Conservation (phyloP, 108 stramenopile genomes). For the Nitzschia inconspicua region DNA sequence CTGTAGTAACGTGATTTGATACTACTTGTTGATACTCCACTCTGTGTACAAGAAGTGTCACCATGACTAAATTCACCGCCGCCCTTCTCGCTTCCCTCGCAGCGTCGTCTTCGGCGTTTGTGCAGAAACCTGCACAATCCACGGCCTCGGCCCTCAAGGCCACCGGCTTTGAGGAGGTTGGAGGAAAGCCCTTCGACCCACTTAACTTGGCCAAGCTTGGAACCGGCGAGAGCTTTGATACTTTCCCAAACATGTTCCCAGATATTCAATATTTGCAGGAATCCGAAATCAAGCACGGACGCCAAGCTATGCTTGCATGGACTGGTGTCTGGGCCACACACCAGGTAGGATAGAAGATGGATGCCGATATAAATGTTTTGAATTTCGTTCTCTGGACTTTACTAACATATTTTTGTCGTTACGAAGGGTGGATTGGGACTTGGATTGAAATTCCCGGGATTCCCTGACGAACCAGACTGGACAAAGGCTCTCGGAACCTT, state of each 20-base stretch:
- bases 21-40: too few species aligned
- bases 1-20: too few species aligned
- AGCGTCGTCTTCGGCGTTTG: constrained; percentile 50
- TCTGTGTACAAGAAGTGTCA: too few species aligned
- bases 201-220: constrained; percentile 49
- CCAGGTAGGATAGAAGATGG: constrained; percentile 47
- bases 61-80: constrained; percentile 46
- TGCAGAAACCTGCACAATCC: constrained; percentile 14
- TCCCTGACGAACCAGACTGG: constrained; percentile 80
- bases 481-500: constrained; percentile 80
- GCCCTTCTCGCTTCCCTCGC: constrained; percentile 42
- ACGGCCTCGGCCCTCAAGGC: constrained; percentile 32
- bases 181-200: constrained; percentile 57
- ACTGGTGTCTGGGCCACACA: constrained; percentile 86
- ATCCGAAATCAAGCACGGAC: constrained; percentile 92
- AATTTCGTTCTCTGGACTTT: neutral
- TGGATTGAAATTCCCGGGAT: constrained; percentile 85
- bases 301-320: constrained; percentile 90
- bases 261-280: constrained; percentile 82
- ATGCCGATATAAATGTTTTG: too few species aligned
- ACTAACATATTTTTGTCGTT: too few species aligned
- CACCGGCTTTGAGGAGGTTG: constrained; percentile 48
- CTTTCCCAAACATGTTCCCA: constrained; percentile 93
- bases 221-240: constrained; percentile 54
- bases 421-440: constrained; percentile 62